Evolutionary conservation across 1,284 basidiomycete species (phyloP), one percentile per base, ranked within the genome.

Genomic region (Rhizoctonia solani): DNA sequence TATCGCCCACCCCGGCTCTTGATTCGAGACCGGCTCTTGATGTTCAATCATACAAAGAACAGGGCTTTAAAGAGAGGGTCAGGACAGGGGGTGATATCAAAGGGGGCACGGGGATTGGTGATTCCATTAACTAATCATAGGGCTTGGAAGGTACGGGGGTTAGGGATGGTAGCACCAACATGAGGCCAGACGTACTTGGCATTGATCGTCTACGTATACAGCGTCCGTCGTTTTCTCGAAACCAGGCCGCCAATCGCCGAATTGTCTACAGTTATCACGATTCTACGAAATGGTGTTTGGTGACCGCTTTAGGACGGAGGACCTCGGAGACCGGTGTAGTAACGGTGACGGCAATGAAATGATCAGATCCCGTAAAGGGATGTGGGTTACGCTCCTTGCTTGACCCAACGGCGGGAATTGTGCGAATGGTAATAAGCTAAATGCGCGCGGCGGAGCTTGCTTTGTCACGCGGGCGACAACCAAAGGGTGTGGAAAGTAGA

Each of bases 141-240:
- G 49, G 47, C 59, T 63, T 63, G 59, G 59, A 63, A 63, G 59
- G 59, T 52, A 63, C 59, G 59, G 47, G 30, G 29, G n/a, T n/a
- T 49, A 63, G 59, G 59, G 59, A 63, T 53, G 53, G 59, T 30
- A 63, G 46, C 6, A 19, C 21, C 8, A 19, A 63, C 59, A 63
- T 47, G 59, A 49, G 59, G 49, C 59, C 30, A 34, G 21, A 21
- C 47, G 27, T 25, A 63, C 59, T 63, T 63, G 59, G 59, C 59
- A 42, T 9, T 61, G 59, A 63, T 63, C 34, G 49, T 14, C 59
- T 63, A 63, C 47, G 59, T 63, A 63, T 32, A 49, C 19, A 49
- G 29, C 4, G 27, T 34, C 25, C 27, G 19, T n/a, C n/a, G n/a
- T n/a, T n/a, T n/a, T n/a, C n/a, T n/a, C n/a, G n/a, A n/a, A n/a